Evolutionary conservation across 116 monocot species (phyloP).

Genomic region (Thalassia testudinum): DNA sequence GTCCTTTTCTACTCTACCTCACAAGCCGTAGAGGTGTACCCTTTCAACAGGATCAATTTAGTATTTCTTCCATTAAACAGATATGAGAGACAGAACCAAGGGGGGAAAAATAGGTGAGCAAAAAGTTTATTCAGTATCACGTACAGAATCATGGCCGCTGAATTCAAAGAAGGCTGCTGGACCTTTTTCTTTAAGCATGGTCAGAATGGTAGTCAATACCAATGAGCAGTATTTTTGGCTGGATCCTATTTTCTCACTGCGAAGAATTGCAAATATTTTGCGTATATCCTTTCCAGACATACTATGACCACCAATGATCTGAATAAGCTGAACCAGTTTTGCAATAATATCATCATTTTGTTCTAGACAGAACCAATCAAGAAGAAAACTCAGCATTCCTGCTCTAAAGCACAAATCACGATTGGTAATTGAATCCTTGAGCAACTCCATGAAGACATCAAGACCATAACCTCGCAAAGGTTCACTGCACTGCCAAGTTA

Average conservation of each 20-base stretch:
- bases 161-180: conserved; percentile 96
- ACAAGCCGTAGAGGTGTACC: no score
- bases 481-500: conserved; percentile 67
- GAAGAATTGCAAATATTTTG: conserved; percentile 84
- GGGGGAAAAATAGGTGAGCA: no score
- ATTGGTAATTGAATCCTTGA: conserved; percentile 78
- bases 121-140: conserved; percentile 6
- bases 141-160: conserved; percentile 71
- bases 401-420: conserved; percentile 62
- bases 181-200: conserved; percentile 92
- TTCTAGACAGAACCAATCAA: conserved; percentile 81
- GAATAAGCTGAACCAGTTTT: conserved; percentile 70
- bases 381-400: conserved; percentile 79
- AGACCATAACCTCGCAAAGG: conserved; percentile 75
- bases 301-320: conserved; percentile 83
- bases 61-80: no score
- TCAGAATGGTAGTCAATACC: conserved; percentile 49
- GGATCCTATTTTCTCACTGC: conserved; percentile 42
- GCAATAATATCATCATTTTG: conserved; percentile 32
- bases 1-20: no score
- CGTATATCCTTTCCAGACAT: conserved; percentile 92
- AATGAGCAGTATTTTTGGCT: conserved; percentile 42
- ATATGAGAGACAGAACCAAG: no score
- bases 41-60: no score
- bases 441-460: conserved; percentile 46